A percentile compares a stretch with the other conserved stretches of the same genome.
These are phyloP conservation scores for Fusarium sororula DNA, from an alignment of 2,329 filamentous ascomycete species.

Conservation along the genomic window DNA sequence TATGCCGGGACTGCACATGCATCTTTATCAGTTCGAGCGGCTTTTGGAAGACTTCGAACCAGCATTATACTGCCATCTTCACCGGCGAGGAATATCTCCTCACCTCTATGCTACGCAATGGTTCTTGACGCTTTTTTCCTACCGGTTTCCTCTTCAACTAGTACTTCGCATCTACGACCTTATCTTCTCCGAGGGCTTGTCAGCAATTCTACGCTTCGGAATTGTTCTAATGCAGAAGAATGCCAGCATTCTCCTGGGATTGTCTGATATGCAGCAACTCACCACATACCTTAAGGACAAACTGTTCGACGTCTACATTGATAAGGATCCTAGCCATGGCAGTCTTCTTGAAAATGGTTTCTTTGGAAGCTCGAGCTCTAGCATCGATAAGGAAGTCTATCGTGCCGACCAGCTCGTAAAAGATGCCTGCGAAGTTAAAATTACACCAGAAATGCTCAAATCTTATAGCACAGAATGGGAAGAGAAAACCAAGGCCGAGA, in stretches of 20 bases:
- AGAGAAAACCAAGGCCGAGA: constrained; percentile 84
- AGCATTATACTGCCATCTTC: constrained; percentile 92
- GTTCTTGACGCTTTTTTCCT: constrained; percentile 98
- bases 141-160: constrained; percentile 94
- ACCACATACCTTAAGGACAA: constrained; percentile 93
- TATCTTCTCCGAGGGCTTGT: constrained; percentile 90
- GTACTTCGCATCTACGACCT: constrained; percentile 97
- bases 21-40: constrained; percentile 94
- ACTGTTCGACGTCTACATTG: constrained; percentile 96
- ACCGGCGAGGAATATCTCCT: constrained; percentile 84
- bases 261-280: constrained; percentile 91
- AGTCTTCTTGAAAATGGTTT: constrained; percentile 96
- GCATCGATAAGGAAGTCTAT: constrained; percentile 93
- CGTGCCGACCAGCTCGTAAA: constrained; percentile 91
- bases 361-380: constrained; percentile 91
- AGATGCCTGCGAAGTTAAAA: constrained; percentile 88
- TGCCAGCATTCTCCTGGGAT: constrained; percentile 75
- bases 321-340: constrained; percentile 89
- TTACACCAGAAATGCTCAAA: constrained; percentile 84
- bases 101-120: constrained; percentile 98
- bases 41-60: constrained; percentile 94
- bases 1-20: constrained; percentile 94
- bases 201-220: constrained; percentile 93
- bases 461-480: constrained; percentile 90
- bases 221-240: constrained; percentile 98